Evolutionary conservation across 768 basidiomycete species (phyloP), one percentile per base, ranked within the genome.

Genomic region (Auriscalpium vulgare): DNA sequence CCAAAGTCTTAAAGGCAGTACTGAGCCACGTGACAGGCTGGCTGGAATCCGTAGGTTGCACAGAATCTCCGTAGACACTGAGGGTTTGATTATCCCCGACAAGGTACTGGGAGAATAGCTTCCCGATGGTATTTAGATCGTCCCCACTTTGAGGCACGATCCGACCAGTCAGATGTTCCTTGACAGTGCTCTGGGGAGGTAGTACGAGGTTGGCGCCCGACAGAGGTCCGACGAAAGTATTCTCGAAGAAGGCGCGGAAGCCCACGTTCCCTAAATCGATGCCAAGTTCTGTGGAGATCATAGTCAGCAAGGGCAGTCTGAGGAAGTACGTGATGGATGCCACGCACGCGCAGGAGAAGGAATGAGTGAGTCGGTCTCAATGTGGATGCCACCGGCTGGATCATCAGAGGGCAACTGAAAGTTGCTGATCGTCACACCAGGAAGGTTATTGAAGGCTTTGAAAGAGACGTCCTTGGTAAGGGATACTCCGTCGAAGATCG

Each of bases 361-460:
- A 59, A 88, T 87, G 19, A 69, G 54, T 0, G 84, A 78, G 65
- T 85, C 83, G 4, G 84, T 85, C 60, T 83, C 83, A 51, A 88
- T 82, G 51, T 79, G 79, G 56, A 87, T 87, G 34, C 86, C 85
- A 54, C 85, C 86, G 37, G 77, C 78, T 45, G 82, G 76, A 62
- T 84, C 81, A 59, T 88, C 84, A 4, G 78, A 77, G 1, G 86
- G 86, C 55, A 88, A 73, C 64, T 82, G 71, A 72, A 88, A 88
- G 69, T 87, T 83, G 58, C 75, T 80, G 65, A 88, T 85, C 7
- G 79, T 82, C 45, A 87, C 82, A 7, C 85, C 85, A 8, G 84
- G 83, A 8, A 89, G 71, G 35, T 78, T 77, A 57, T 88, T 83
- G 68, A 88, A 88, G 5, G 85, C 87, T 63, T 81, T 83, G 72